Evolutionary conservation across 768 basidiomycete genomes (phyloP).

Genomic region (Suillus alpinus): DNA sequence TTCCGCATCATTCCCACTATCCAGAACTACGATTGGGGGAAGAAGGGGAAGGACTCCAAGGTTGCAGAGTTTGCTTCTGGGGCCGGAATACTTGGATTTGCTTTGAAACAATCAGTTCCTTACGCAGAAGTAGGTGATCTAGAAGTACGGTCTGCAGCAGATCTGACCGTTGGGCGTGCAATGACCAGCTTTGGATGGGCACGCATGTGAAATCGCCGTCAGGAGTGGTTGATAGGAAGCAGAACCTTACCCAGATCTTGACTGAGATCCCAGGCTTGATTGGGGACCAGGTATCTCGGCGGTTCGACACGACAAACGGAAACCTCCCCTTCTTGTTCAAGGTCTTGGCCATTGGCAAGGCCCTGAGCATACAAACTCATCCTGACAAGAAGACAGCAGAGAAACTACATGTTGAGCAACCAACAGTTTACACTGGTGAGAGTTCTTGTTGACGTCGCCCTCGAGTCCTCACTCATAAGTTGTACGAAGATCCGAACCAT

Average conservation of each 20-base stretch:
- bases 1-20: slow-evolving; percentile 83
- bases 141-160: neutral
- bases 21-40: slow-evolving; percentile 96
- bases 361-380: slow-evolving; percentile 89
- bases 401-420: slow-evolving; percentile 60
- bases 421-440: slow-evolving; percentile 89
- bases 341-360: slow-evolving; percentile 85
- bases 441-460: slow-evolving; percentile 1
- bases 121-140: slow-evolving; percentile 82
- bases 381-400: slow-evolving; percentile 84
- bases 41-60: slow-evolving; percentile 72
- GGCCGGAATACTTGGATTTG: slow-evolving; percentile 60
- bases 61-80: slow-evolving; percentile 82
- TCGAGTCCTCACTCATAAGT: slow-evolving; percentile 8
- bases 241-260: slow-evolving; percentile 58
- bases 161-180: slow-evolving; percentile 7
- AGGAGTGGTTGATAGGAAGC: slow-evolving; percentile 43
- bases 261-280: slow-evolving; percentile 66
- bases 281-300: slow-evolving; percentile 51
- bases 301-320: slow-evolving; percentile 55
- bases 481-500: slow-evolving; percentile 80
- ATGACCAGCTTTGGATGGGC: slow-evolving; percentile 92
- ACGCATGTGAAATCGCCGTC: slow-evolving; percentile 83
- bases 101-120: slow-evolving; percentile 65
- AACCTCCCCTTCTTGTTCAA: slow-evolving; percentile 93